phyloP scores from a whole-genome alignment of 2,329 filamentous ascomycete genomes.

The Aschersonia sp. region DNA sequence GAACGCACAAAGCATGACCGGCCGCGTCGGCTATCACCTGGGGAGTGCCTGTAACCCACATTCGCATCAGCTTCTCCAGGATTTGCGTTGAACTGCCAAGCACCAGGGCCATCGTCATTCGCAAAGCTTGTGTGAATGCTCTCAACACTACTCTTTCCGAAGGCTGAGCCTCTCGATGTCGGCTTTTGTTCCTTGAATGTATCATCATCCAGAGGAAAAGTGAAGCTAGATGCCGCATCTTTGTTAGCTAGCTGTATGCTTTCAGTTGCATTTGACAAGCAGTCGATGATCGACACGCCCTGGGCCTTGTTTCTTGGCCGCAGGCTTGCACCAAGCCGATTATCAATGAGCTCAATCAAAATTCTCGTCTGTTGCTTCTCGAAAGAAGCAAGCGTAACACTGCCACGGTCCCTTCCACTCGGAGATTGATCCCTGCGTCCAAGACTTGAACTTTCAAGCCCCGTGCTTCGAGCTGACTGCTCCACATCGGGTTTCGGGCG shows the following conservation, averaged over 20 bases:
- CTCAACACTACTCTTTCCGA: constrained; percentile 37
- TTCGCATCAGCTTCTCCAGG: constrained; percentile 15
- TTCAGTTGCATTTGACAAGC: neutral
- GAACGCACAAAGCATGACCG: neutral
- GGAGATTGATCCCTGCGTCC: constrained; percentile 8
- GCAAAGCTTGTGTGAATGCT: constrained; percentile 49
- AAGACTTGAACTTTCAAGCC: constrained; percentile 5
- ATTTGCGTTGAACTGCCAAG: constrained; percentile 40
- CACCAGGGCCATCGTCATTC: constrained; percentile 27
- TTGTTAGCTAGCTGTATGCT: constrained; percentile 17
- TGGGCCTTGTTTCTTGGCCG: neutral
- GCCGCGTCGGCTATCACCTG: constrained; percentile 19
- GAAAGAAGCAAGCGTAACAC: constrained; percentile 17
- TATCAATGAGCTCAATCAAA: constrained; percentile 22
- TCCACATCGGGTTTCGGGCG: constrained; percentile 3
- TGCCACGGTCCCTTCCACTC: constrained; percentile 15
- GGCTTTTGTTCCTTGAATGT: constrained; percentile 17
- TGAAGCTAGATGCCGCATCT: constrained; percentile 30
- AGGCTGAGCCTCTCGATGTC: constrained; percentile 14
- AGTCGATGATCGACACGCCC: neutral
- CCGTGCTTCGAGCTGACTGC: neutral
- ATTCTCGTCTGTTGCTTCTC: constrained; percentile 25
- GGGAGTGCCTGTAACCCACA: constrained; percentile 18
- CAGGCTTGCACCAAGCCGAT: constrained; percentile 1
- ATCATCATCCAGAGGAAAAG: constrained; percentile 29